A percentile compares a stretch with the other conserved stretches of the same genome.
phyloP scores from a whole-genome alignment of 352 stramenopile species.

The Globisporangium acanthophoron region DNA sequence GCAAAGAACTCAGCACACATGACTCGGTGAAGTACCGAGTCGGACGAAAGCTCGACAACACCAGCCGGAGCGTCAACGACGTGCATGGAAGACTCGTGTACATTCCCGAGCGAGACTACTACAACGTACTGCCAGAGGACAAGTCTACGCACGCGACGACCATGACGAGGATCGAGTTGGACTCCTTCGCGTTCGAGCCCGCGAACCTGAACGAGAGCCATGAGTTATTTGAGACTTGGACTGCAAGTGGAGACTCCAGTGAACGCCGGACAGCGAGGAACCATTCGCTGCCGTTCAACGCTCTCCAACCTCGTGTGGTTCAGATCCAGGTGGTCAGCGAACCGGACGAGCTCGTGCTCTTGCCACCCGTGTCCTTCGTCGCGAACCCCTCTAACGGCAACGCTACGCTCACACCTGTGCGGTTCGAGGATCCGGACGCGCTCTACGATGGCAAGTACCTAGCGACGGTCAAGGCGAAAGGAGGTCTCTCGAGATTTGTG shows the following conservation, averaged over 20 bases:
- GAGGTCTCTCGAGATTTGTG: slow-evolving; percentile 29
- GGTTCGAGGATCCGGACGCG: slow-evolving; percentile 52
- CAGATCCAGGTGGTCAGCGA: slow-evolving; percentile 45
- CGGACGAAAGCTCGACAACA: slow-evolving; percentile 2
- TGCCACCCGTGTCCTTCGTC: slow-evolving; percentile 37
- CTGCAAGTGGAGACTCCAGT: background rate
- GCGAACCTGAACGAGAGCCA: background rate
- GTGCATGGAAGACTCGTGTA: slow-evolving; percentile 32
- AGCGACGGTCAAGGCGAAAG: slow-evolving; percentile 33
- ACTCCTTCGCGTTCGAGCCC: slow-evolving; percentile 38
- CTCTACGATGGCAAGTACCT: slow-evolving; percentile 32
- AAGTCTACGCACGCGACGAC: background rate
- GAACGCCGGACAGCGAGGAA: background rate
- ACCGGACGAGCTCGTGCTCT: slow-evolving; percentile 34
- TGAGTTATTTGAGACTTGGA: background rate
- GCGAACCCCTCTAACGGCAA: slow-evolving; percentile 19
- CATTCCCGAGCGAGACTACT: slow-evolving; percentile 45
- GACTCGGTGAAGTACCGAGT: background rate
- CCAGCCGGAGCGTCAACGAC: slow-evolving; percentile 19
- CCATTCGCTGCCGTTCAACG: slow-evolving; percentile 5
- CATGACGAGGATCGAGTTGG: slow-evolving; percentile 7
- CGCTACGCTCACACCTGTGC: slow-evolving; percentile 26
- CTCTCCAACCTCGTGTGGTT: slow-evolving; percentile 22
- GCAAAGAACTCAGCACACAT: background rate
- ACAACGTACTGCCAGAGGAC: slow-evolving; percentile 21